Base-by-base conservation (phyloP, 352 stramenopile species). In the Plasmopara viticola region DNA sequence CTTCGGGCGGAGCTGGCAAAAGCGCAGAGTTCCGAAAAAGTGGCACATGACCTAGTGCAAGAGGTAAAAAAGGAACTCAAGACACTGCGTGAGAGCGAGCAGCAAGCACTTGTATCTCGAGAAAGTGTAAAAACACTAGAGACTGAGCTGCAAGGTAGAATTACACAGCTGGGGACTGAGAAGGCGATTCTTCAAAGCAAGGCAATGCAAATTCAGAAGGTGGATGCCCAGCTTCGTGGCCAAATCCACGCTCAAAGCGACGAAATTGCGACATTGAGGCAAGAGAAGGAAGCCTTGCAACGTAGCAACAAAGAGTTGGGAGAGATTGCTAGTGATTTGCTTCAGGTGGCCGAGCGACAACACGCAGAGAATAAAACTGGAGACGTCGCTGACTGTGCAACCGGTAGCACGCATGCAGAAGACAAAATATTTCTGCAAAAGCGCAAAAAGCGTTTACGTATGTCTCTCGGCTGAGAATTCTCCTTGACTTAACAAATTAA, bases 121-220 rank as follows among this genome's bases (percentile, higher is more conserved):
- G 53, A 74, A 38, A 63, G 56, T 49, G 55, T 57, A 4, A 51
- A 60, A 6, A 51, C 44, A 35, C 58, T 55, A 12, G 63, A 78
- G 14, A 47, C 63, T 5, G 50, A 71, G 15, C 44, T 86, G 42
- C 54, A 66, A 3, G 60, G 54, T 7, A 68, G 56, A 30, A 45
- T 86, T 35, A 37, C 56, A 7, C 54, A 72, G 53, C 51, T 89
- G 7, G 72, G 87, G 51, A 87, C 62, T 0, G 74, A 90, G n/a
- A 90, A 87, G 28, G 74, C 73, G 13, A 70, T 87, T 29, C 66
- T 88, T 0, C 53, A 64, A 35, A 81, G 69, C 58, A 87, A 85
- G 52, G 60, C 65, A 9, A 62, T 84, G 34, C 76, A 87, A 44
- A 53, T 86, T 13, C 70, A 90, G 41, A 78, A 78, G 45, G 73